Conservation (phyloP, 2,329 filamentous ascomycete genomes). For the Microascus cirrosus region DNA sequence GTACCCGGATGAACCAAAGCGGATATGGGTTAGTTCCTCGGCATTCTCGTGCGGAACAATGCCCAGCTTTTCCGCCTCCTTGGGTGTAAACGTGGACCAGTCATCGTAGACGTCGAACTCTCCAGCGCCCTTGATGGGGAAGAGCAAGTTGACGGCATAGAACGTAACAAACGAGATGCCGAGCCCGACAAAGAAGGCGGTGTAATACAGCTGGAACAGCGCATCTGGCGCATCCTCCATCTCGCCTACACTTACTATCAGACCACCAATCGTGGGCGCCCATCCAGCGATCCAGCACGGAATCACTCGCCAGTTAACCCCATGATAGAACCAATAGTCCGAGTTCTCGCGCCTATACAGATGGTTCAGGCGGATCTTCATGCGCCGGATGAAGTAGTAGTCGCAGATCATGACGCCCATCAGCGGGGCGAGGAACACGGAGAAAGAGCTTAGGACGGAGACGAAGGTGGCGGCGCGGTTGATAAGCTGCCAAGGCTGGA, state of each 20-base stretch:
- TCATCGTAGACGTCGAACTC: slow-evolving; percentile 29
- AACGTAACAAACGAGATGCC: slow-evolving; percentile 8
- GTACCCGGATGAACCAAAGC: neutral
- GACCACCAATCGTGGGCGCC: slow-evolving; percentile 15
- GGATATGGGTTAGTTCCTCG: neutral
- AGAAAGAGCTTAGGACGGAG: slow-evolving; percentile 15
- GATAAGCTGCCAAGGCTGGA: slow-evolving; percentile 18
- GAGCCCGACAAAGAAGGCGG: slow-evolving; percentile 27
- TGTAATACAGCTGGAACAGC: slow-evolving; percentile 32
- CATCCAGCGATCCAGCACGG: slow-evolving; percentile 18
- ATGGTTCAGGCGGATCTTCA: slow-evolving; percentile 23
- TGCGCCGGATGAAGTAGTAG: slow-evolving; percentile 18
- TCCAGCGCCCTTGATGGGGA: slow-evolving; percentile 24
- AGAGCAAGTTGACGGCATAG: slow-evolving; percentile 20
- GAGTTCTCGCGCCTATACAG: slow-evolving; percentile 22
- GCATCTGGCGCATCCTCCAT: slow-evolving; percentile 17
- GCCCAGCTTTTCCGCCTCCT: slow-evolving; percentile 27
- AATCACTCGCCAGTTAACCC: slow-evolving; percentile 23
- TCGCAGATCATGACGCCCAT: slow-evolving; percentile 18
- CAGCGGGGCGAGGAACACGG: slow-evolving; percentile 16
- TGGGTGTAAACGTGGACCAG: slow-evolving; percentile 30
- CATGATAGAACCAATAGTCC: slow-evolving; percentile 22
- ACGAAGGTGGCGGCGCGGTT: slow-evolving; percentile 16
- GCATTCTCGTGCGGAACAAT: slow-evolving; percentile 15
- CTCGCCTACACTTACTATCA: slow-evolving; percentile 11